These are phyloP conservation scores for Barnettozyma pratensis DNA, from an alignment of 805 yeast species.

Conservation along the genomic window DNA sequence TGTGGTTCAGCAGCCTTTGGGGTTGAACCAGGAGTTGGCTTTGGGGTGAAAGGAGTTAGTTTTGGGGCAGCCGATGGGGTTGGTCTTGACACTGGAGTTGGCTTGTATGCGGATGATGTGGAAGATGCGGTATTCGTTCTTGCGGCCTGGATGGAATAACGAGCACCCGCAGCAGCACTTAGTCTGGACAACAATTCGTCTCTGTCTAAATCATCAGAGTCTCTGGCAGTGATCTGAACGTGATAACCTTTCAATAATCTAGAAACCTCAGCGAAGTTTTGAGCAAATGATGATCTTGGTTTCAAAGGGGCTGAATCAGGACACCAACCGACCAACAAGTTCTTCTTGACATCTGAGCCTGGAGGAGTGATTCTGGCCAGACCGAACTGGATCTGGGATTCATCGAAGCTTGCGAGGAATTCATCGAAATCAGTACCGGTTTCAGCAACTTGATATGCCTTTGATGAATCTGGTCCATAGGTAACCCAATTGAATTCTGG, in stretches of 20 bases:
- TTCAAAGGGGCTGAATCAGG: conserved; percentile 91
- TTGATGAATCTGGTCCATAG: conserved; percentile 63
- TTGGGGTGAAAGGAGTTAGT: conserved; percentile 21
- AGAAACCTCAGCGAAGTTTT: conserved; percentile 72
- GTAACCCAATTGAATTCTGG: conserved; percentile 69
- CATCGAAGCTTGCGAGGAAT: conserved; percentile 77
- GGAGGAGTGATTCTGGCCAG: conserved; percentile 83
- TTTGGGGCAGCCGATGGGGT: conserved; percentile 20
- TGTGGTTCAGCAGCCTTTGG: conserved; percentile 19
- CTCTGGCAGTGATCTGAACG: conserved; percentile 96
- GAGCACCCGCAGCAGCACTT: conserved; percentile 92
- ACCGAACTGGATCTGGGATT: conserved; percentile 87
- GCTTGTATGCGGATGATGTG: conserved; percentile 24
- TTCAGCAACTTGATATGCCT: conserved; percentile 36
- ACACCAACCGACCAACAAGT: conserved; percentile 89
- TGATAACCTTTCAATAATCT: conserved; percentile 77
- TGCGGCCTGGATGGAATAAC: conserved; percentile 64
- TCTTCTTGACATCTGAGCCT: conserved; percentile 84
- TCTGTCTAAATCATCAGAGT: conserved; percentile 80
- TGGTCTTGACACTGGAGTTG: conserved; percentile 23
- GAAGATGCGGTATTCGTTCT: conserved; percentile 28
- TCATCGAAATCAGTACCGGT: conserved; percentile 66
- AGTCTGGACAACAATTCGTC: conserved; percentile 69
- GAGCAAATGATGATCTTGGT: conserved; percentile 68
- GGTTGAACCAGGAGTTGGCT: conserved; percentile 10